A percentile compares a stretch with the other conserved stretches of the same genome.
phyloP scores from a whole-genome alignment of 2,329 filamentous ascomycete species.

The Penicillium sp. region DNA sequence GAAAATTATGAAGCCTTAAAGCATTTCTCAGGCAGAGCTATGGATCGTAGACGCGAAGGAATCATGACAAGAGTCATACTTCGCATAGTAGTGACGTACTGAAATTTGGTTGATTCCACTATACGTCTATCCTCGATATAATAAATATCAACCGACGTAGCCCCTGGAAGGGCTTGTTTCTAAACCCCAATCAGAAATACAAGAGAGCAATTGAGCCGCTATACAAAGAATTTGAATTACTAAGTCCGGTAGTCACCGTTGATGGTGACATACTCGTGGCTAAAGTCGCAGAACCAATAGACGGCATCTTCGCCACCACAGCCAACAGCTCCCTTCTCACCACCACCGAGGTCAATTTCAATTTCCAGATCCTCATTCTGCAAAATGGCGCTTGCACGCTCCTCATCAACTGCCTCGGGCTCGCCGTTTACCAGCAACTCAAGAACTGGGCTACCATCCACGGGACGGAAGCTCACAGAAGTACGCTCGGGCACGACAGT shows the following conservation, averaged over 20 bases:
- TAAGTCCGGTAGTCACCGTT: slow-evolving; percentile 66
- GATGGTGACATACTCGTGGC: slow-evolving; percentile 67
- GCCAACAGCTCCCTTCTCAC: slow-evolving; percentile 40
- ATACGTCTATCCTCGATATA: too few relatives aligned
- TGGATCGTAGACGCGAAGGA: too few relatives aligned
- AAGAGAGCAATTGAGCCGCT: too few relatives aligned
- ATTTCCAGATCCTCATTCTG: slow-evolving; percentile 63
- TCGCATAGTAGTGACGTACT: too few relatives aligned
- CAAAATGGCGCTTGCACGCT: slow-evolving; percentile 57
- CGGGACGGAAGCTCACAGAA: slow-evolving; percentile 60
- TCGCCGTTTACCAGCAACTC: slow-evolving; percentile 60
- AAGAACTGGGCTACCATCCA: slow-evolving; percentile 55
- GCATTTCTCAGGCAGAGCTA: too few relatives aligned
- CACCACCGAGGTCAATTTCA: slow-evolving; percentile 57
- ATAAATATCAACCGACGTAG: too few relatives aligned
- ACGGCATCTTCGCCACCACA: slow-evolving; percentile 53
- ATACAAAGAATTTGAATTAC: background rate
- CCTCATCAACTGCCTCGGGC: slow-evolving; percentile 61
- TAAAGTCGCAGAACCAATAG: slow-evolving; percentile 67
- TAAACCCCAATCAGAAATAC: too few relatives aligned
- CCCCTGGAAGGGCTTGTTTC: too few relatives aligned
- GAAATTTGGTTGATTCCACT: too few relatives aligned
- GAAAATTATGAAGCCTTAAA: too few relatives aligned
- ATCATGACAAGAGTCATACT: too few relatives aligned
- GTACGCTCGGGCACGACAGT: slow-evolving; percentile 55